Percentiles rank a stretch among this genome's conserved stretches.
phyloP scores from a whole-genome alignment of 352 stramenopile species.

The Pythium pectinolyticum region DNA sequence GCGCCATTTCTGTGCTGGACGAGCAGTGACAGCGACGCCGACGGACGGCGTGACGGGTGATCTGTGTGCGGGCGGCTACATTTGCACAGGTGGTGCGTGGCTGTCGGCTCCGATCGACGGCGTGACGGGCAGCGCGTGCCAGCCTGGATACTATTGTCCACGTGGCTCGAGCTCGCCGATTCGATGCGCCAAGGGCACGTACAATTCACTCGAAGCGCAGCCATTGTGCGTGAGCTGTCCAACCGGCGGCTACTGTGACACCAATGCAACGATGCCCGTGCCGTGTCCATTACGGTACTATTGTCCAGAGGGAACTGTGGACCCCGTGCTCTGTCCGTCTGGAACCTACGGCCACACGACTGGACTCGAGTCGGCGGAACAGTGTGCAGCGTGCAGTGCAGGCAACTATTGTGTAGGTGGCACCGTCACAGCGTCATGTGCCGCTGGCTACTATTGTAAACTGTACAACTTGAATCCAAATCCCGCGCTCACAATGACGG shows the following conservation, averaged over 20 bases:
- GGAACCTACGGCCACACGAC: slow-evolving; percentile 73
- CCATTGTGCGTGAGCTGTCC: slow-evolving; percentile 50
- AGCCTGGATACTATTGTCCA: slow-evolving; percentile 70
- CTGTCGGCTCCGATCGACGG: slow-evolving; percentile 51
- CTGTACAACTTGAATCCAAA: slow-evolving; percentile 61
- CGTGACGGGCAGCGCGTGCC: slow-evolving; percentile 51
- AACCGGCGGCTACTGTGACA: slow-evolving; percentile 66
- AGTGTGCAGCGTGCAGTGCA: slow-evolving; percentile 69
- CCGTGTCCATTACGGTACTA: slow-evolving; percentile 70
- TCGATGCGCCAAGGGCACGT: slow-evolving; percentile 68
- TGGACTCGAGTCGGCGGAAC: slow-evolving; percentile 38
- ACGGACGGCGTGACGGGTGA: slow-evolving; percentile 47
- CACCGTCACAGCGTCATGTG: slow-evolving; percentile 66
- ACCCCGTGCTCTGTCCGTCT: slow-evolving; percentile 65
- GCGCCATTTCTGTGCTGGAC: slow-evolving; percentile 67
- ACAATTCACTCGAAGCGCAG: slow-evolving; percentile 57
- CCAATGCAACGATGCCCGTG: slow-evolving; percentile 47
- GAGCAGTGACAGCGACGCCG: slow-evolving; percentile 39
- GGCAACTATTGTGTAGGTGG: slow-evolving; percentile 82
- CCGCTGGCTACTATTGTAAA: slow-evolving; percentile 85
- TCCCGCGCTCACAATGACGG: slow-evolving; percentile 21
- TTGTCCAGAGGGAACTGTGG: slow-evolving; percentile 49
- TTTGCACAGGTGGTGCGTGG: slow-evolving; percentile 67
- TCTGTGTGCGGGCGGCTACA: slow-evolving; percentile 48
- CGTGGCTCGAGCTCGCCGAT: slow-evolving; percentile 48